Evolutionary conservation across 352 stramenopile genomes (phyloP).

Genomic region (Globisporangium middletonii): DNA sequence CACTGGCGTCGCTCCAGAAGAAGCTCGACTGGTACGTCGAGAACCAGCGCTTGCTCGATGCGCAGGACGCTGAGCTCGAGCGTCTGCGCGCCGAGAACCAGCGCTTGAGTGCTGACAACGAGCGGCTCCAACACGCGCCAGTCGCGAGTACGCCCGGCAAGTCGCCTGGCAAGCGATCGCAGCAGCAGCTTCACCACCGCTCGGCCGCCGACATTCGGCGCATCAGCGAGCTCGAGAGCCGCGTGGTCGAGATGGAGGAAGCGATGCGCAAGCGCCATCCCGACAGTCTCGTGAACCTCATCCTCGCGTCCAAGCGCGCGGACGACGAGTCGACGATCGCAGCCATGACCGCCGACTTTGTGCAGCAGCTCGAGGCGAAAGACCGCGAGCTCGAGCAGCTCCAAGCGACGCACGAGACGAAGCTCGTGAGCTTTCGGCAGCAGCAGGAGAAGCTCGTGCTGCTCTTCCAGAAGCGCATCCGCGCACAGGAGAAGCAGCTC

Average conservation of each 20-base stretch:
- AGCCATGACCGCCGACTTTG: slow-evolving; percentile 27
- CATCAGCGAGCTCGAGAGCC: slow-evolving; percentile 69
- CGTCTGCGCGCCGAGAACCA: slow-evolving; percentile 22
- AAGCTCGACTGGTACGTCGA: slow-evolving; percentile 85
- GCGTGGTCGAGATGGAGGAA: slow-evolving; percentile 64
- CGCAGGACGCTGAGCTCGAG: slow-evolving; percentile 61
- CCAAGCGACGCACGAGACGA: slow-evolving; percentile 46
- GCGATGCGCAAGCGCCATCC: slow-evolving; percentile 71
- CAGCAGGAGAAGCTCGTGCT: slow-evolving; percentile 73
- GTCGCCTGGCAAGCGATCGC: slow-evolving; percentile 1
- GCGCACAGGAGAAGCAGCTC: slow-evolving; percentile 41
- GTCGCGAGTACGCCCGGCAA: background rate
- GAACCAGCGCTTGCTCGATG: slow-evolving; percentile 75
- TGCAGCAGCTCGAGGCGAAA: slow-evolving; percentile 34
- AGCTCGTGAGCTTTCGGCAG: slow-evolving; percentile 63
- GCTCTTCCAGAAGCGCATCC: slow-evolving; percentile 61
- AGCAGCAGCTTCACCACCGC: slow-evolving; percentile 13
- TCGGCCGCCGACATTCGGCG: slow-evolving; percentile 54
- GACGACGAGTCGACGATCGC: slow-evolving; percentile 55
- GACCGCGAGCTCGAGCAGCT: slow-evolving; percentile 41
- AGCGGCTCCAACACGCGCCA: slow-evolving; percentile 5
- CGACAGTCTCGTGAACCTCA: slow-evolving; percentile 75
- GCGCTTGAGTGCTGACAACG: slow-evolving; percentile 8
- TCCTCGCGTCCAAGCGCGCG: slow-evolving; percentile 58
- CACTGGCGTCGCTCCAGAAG: slow-evolving; percentile 52